Base-by-base conservation (phyloP, 2,329 filamentous ascomycete genomes). In the Berkeleyomyces rouxiae region DNA sequence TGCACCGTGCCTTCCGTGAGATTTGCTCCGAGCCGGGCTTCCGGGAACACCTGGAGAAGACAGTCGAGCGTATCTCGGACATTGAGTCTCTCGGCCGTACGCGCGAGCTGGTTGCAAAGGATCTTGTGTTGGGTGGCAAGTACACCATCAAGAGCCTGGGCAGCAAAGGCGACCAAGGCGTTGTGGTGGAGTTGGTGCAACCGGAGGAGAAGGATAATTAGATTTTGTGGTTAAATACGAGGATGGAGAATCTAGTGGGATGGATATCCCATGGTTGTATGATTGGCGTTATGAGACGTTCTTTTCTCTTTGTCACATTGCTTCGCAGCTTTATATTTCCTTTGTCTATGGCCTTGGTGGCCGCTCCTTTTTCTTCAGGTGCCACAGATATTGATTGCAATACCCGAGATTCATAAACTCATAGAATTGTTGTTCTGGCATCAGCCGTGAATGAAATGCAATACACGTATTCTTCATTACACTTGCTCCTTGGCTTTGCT, bases 1-100 rank as follows among this genome's bases (percentile, higher is more conserved):
- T 99, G 93, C 90, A 95, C 73, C 84, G 84, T 58, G 93, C 93
- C 0, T 95, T 99, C 74, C 81, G 84, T 63, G 83, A 91, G 69
- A 91, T 99, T 10, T 96, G 90, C 70, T 72, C 76, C 2, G 74
- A 86, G 68, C 80, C 83, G 3, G 88, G 88, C 4, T 99, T 99
- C 72, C 84, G 90, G 33, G 78, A 91, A 67, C 86, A 90, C 71
- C 76, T 99, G 13, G 84, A 95, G 65, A 84, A 81, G 2, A 97
- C 93, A 0, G 76, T 96, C 33, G 81, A 92, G 64, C 82, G 93
- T 31, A 99, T 99, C 67, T 75, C 79, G n/a, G 91, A 87, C 67
- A 99, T 99, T 70, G 93, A 99, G 77, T 91, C 86, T 69, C 78
- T 99, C 66, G 92, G 91, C 43, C 80, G 93, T 66, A 99, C 93